Evolutionary conservation across 768 basidiomycete species (phyloP).

Genomic region (Terana coerulea): DNA sequence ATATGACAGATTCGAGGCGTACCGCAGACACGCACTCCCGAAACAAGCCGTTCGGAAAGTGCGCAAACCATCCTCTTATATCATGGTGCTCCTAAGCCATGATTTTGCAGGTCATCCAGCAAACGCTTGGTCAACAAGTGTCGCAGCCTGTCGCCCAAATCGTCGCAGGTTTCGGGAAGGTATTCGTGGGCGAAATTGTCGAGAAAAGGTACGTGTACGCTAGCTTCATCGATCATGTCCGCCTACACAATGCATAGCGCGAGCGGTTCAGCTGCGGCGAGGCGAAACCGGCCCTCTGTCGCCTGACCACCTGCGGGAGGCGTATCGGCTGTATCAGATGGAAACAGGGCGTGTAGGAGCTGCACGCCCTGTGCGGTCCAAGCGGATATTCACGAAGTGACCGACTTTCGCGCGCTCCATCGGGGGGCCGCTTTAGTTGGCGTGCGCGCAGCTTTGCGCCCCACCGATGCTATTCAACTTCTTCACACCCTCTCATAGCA

Average conservation of each 20-base stretch:
- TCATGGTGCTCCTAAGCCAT: neutral
- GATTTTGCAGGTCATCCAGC: conserved; percentile 68
- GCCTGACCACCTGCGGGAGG: conserved; percentile 88
- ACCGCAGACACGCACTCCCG: conserved; percentile 76
- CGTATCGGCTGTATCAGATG: conserved; percentile 77
- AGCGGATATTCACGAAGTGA: conserved; percentile 70
- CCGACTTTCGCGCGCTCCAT: neutral
- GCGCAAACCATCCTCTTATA: conserved; percentile 10
- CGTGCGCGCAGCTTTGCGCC: no score
- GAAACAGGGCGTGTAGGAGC: conserved; percentile 81
- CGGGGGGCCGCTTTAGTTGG: no score
- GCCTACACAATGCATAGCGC: conserved; percentile 43
- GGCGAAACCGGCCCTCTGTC: conserved; percentile 77
- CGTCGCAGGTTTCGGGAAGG: conserved; percentile 86
- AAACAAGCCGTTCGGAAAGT: conserved; percentile 84
- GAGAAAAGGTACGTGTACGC: conserved; percentile 64
- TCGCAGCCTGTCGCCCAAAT: conserved; percentile 86
- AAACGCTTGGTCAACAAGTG: conserved; percentile 74
- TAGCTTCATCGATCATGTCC: no score
- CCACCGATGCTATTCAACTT: no score
- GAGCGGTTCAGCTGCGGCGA: conserved; percentile 66
- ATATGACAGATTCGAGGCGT: conserved; percentile 88
- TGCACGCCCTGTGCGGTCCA: conserved; percentile 63
- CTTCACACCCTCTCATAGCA: no score
- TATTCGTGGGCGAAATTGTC: conserved; percentile 90